phyloP scores from a whole-genome alignment of 1,284 basidiomycete genomes.

The Entoloma clypeatum region DNA sequence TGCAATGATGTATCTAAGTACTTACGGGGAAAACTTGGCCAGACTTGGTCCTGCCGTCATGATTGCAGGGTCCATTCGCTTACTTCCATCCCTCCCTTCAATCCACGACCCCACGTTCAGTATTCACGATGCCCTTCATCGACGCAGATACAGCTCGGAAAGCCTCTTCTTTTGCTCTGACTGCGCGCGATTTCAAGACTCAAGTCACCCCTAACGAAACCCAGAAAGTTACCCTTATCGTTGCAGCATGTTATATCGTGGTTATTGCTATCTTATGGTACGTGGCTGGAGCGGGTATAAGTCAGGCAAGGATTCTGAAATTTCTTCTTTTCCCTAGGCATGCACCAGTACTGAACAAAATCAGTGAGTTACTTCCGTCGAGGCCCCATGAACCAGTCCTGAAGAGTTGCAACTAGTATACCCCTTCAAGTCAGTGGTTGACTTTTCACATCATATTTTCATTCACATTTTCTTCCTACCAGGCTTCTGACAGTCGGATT shows the following conservation, averaged over 20 bases:
- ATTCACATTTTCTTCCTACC: constrained; percentile 4
- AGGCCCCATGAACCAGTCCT: constrained; percentile 2
- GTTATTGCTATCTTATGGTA: constrained; percentile 74
- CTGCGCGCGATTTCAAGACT: constrained; percentile 35
- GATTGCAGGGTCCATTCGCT: too few relatives aligned
- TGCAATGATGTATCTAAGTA: too few relatives aligned
- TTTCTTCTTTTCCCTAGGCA: constrained; percentile 47
- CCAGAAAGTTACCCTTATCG: constrained; percentile 73
- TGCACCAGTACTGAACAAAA: constrained; percentile 65
- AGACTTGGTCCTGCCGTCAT: too few relatives aligned
- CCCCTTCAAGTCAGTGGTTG: constrained; percentile 78
- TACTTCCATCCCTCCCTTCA: neutral
- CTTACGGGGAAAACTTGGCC: too few relatives aligned
- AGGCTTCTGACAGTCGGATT: constrained; percentile 84
- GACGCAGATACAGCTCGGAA: constrained; percentile 5
- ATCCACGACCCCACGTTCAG: constrained; percentile 6
- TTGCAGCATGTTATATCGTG: constrained; percentile 70
- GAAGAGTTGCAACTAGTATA: constrained; percentile 56
- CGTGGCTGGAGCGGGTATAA: too few relatives aligned
- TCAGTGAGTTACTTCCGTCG: constrained; percentile 51
- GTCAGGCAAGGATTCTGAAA: constrained; percentile 5
- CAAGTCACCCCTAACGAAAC: constrained; percentile 63
- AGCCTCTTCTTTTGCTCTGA: constrained; percentile 18
- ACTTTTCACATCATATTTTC: constrained; percentile 10
- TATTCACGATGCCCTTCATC: constrained; percentile 9